Evolutionary conservation across 352 stramenopile species (phyloP), one percentile per base, ranked within the genome.

Genomic region (Phytopythium litorale): DNA sequence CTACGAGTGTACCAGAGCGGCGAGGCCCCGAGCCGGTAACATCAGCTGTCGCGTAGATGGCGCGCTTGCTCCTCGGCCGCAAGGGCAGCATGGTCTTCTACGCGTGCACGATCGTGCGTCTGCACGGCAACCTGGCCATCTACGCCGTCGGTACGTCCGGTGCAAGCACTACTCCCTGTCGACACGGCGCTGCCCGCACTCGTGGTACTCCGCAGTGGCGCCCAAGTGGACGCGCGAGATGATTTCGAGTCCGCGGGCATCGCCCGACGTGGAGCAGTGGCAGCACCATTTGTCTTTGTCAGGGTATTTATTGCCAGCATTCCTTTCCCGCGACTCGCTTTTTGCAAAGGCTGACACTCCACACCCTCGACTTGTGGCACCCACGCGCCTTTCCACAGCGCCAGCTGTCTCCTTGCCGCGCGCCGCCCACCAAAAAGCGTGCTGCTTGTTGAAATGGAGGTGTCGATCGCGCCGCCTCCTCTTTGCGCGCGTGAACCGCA

Each of bases 211-310:
- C 51, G 33, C 53, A 96, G 87, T 84, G 21, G 86, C 94, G 16
- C 87, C 84, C 21, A 96, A 94, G 63, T 93, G 83, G 2, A 63
- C 94, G 68, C 83, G 87, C 28, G 87, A 96, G 68, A 89, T 96
- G 68, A 89, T 96, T 40, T 73, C 93, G 40, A 94, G 87, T 40
- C 87, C 84, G 3, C 79, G 87, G 15, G 83, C 84, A 16, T 76
- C 69, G 19, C 25, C 25, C 25, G 25, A 28, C 25, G 25, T 68
- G 19, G 40, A 72, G 21, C 64, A 90, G 18, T 96, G 87, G 87
- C 64, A 88, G 49, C 94, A 28, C 25, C n/a, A n/a, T n/a, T n/a
- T n/a, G n/a, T n/a, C n/a, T n/a, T n/a, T n/a, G n/a, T n/a, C n/a
- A n/a, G n/a, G n/a, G n/a, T n/a, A n/a, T n/a, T n/a, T n/a, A n/a